Conservation (phyloP, 1,284 basidiomycete genomes). For the Leccinum variabile region DNA sequence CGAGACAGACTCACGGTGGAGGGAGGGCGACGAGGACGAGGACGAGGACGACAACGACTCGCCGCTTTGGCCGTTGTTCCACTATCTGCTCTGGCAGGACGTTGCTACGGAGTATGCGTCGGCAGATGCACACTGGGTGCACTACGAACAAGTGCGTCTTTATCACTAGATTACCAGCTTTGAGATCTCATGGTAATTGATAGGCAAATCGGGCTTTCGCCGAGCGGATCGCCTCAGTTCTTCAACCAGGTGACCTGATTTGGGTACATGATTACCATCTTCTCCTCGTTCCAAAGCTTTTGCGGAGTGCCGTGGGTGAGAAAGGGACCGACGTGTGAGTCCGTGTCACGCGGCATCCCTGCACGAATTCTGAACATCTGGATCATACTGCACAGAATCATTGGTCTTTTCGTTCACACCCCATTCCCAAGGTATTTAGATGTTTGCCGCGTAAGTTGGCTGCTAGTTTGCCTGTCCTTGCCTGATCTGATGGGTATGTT, state of each 20-base stretch:
- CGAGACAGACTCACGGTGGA: too few relatives aligned
- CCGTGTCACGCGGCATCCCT: conserved; percentile 8
- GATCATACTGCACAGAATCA: conserved; percentile 53
- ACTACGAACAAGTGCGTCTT: conserved; percentile 31
- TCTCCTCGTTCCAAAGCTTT: conserved; percentile 84
- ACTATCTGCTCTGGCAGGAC: conserved; percentile 98
- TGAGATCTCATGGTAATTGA: conserved; percentile 9
- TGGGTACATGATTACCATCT: conserved; percentile 95
- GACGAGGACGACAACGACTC: too few relatives aligned
- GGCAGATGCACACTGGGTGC: conserved; percentile 76
- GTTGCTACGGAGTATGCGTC: conserved; percentile 79
- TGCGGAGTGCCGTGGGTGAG: conserved; percentile 54
- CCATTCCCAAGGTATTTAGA: conserved; percentile 96
- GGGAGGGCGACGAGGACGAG: too few relatives aligned
- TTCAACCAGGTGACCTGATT: conserved; percentile 87
- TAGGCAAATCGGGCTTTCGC: conserved; percentile 86
- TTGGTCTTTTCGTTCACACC: conserved; percentile 96
- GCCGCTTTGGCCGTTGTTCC: conserved; percentile 91
- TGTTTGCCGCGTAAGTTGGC: conserved; percentile 76
- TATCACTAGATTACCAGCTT: background rate
- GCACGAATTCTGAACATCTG: background rate
- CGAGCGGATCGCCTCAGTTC: conserved; percentile 71
- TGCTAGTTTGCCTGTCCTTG: background rate
- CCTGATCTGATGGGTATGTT: background rate
- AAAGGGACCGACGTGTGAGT: conserved; percentile 29